Base-by-base conservation (phyloP, 805 yeast genomes). In the Schizosaccharomyces osmophilus region DNA sequence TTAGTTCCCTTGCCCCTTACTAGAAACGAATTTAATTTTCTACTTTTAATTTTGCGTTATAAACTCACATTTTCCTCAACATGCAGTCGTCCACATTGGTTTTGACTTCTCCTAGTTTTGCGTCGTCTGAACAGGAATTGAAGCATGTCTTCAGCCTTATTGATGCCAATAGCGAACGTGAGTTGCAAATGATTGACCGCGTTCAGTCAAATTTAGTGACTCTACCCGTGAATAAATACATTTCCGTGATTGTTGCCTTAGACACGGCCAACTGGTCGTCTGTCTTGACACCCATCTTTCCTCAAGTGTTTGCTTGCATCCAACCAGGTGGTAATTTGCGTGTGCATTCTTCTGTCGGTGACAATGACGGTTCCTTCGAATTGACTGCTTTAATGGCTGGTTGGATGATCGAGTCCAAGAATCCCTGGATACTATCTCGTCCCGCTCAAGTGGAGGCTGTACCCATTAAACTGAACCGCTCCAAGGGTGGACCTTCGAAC, bases 321-420 rank as follows among this genome's bases (percentile, higher is more conserved):
- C 63, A 58, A 63, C 39, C 62, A 67, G 63, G 64, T 19, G 57
- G 36, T 11, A 29, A 11, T 24, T 29, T 51, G 5, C 31, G 57
- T 29, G 57, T 51, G 13, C 11, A 51, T 29, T 70, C 66, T 63
- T 70, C 71, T 11, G 65, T 51, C 62, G 64, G 62, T 63, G 67
- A 60, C 15, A 74, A 74, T 2, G 66, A 75, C 4, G 68, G 76
- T 61, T 78, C 81, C 1, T 51, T 51, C 19, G 48, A 24, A 59
- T 69, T 86, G 61, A 84, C 82, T 66, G 89, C 82, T 31, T 73
- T 85, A 61, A 76, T 82, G 75, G 75, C 77, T 41, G 90, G 89
- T 0, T 83, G 79, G 61, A 62, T 65, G 11, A 57, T 62, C 1
- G 64, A 59, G 17, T 51, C 57, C 22, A 51, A 51, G 57, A 15